These are phyloP conservation scores for Annona cherimola DNA, from an alignment of 164 flowering plant genomes.

Conservation along the genomic window DNA sequence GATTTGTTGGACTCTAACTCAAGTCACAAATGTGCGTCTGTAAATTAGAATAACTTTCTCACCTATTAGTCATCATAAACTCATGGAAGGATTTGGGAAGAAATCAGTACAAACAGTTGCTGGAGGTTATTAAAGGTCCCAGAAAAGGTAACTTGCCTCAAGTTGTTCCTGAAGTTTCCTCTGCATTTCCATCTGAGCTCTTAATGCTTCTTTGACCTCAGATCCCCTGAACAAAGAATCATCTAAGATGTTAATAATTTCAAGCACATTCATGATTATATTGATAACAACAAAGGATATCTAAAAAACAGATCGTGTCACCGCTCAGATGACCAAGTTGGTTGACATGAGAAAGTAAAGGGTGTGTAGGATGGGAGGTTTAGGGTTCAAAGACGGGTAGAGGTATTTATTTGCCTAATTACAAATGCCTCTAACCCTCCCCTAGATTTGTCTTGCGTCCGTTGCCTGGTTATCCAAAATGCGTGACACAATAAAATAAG, in stretches of 20 bases:
- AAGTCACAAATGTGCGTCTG: background rate
- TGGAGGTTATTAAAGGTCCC: background rate
- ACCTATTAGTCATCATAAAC: background rate
- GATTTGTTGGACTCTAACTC: background rate
- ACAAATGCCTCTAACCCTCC: background rate
- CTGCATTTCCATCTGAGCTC: slow-evolving; percentile 76
- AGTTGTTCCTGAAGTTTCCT: slow-evolving; percentile 65
- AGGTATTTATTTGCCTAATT: background rate
- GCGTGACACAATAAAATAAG: no score
- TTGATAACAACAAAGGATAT: no score
- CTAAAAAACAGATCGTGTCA: no score
- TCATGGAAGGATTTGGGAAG: background rate
- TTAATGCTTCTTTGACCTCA: slow-evolving; percentile 64
- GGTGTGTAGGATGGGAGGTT: no score
- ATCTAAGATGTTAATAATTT: background rate
- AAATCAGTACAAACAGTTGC: background rate
- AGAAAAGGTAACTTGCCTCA: slow-evolving; percentile 33
- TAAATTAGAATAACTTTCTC: background rate
- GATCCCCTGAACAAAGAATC: slow-evolving; percentile 40
- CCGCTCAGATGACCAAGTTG: no score
- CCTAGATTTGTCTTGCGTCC: no score
- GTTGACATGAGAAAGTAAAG: no score
- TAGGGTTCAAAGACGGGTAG: background rate
- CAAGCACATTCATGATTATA: background rate
- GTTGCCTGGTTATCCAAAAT: no score